Conservation (phyloP, 768 basidiomycete species). For the Pisolithus marmoratus region DNA sequence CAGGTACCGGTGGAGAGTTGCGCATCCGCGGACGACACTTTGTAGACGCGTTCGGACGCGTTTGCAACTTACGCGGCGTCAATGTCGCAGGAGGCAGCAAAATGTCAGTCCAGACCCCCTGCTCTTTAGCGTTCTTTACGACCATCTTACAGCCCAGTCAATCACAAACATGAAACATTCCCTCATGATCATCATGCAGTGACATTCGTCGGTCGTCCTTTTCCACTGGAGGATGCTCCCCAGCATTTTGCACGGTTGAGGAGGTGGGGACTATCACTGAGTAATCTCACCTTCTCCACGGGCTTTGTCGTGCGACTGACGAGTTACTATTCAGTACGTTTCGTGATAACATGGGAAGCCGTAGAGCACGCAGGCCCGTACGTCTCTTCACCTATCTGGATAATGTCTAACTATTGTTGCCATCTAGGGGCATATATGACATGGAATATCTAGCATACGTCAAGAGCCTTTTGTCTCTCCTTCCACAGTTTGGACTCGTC, state of each 20-base stretch:
- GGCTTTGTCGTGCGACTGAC: background rate
- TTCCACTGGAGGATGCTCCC: slow-evolving; percentile 83
- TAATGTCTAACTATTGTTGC: background rate
- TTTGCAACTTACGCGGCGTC: slow-evolving; percentile 77
- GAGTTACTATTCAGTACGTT: slow-evolving; percentile 53
- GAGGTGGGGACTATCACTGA: slow-evolving; percentile 83
- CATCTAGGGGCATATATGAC: slow-evolving; percentile 75
- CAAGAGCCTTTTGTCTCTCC: slow-evolving; percentile 55
- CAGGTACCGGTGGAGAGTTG: slow-evolving; percentile 51
- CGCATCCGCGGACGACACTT: slow-evolving; percentile 72
- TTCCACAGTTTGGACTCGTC: slow-evolving; percentile 66
- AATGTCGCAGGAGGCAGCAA: slow-evolving; percentile 84
- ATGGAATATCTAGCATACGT: slow-evolving; percentile 78
- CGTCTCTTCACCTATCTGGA: slow-evolving; percentile 27
- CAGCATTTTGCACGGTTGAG: slow-evolving; percentile 76
- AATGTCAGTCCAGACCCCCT: slow-evolving; percentile 44
- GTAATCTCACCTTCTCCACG: slow-evolving; percentile 39
- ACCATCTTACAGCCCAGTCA: slow-evolving; percentile 46
- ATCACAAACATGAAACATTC: slow-evolving; percentile 64
- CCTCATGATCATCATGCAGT: slow-evolving; percentile 59
- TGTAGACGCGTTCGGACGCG: slow-evolving; percentile 72
- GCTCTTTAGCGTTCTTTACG: background rate
- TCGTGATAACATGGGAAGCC: slow-evolving; percentile 96
- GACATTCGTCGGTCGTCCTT: slow-evolving; percentile 88
- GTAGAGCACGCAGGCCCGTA: slow-evolving; percentile 92